These are phyloP conservation scores for Apodospora peruviana DNA, from an alignment of 495 filamentous ascomycete genomes.

Conservation along the genomic window DNA sequence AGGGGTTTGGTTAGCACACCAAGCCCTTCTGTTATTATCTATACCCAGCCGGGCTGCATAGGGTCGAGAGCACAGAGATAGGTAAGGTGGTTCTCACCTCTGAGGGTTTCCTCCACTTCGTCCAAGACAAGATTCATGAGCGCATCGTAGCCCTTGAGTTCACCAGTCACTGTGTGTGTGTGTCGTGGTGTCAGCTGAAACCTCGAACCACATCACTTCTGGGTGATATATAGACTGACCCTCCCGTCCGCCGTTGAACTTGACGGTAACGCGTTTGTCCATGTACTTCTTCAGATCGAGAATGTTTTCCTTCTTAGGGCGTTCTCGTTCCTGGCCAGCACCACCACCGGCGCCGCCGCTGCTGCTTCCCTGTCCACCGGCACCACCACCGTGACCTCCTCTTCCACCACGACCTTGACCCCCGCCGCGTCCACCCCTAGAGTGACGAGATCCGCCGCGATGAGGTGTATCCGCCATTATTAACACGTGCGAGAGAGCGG, in stretches of 20 bases:
- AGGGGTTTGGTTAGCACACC: no score
- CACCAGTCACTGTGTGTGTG: constrained; percentile 62
- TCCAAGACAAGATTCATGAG: constrained; percentile 97
- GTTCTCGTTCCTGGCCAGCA: constrained; percentile 51
- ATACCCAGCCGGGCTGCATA: no score
- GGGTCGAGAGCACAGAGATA: no score
- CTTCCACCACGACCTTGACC: constrained; percentile 27
- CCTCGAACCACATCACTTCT: not conserved
- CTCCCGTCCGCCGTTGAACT: constrained; percentile 93
- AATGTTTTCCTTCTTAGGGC: constrained; percentile 97
- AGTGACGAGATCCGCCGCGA: constrained; percentile 33
- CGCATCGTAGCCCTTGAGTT: constrained; percentile 90
- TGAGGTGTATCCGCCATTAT: not conserved
- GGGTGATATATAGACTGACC: constrained; percentile 46
- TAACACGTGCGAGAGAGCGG: no score
- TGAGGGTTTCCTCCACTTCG: constrained; percentile 81
- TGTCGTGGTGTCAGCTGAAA: not conserved
- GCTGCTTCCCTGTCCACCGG: constrained; percentile 35
- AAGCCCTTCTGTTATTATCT: no score
- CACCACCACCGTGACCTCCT: not conserved
- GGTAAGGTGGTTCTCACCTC: no score
- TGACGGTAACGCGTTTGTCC: constrained; percentile 90
- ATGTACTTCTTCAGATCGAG: constrained; percentile 91
- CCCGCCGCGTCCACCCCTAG: constrained; percentile 45
- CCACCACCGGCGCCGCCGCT: constrained; percentile 39